These are phyloP conservation scores for Dorcoceras hygrometricum DNA, from an alignment of 257 asterid species.

Conservation along the genomic window DNA sequence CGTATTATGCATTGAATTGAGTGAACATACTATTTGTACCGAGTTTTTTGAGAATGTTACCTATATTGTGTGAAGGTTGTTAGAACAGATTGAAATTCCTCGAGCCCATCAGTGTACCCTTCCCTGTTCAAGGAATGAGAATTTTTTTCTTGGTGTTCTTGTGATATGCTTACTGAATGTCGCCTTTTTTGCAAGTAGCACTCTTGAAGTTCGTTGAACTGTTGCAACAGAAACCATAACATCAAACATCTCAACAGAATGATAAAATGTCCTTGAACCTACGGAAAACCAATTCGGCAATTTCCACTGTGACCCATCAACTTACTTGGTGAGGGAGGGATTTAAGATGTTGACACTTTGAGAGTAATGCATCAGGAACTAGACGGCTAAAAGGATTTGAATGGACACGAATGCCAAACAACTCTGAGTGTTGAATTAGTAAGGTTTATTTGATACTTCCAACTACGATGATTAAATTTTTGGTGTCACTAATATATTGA, in stretches of 20 bases:
- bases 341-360: neutral
- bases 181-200: constrained; percentile 77
- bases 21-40: constrained; percentile 1
- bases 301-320: constrained; percentile 21
- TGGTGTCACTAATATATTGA: neutral
- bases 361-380: neutral
- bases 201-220: constrained; percentile 80
- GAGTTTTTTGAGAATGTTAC: constrained; percentile 17
- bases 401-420: constrained; percentile 1
- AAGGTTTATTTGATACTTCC: neutral
- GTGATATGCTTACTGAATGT: constrained; percentile 44
- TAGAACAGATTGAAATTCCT: constrained; percentile 39
- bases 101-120: constrained; percentile 63
- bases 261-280: constrained; percentile 3
- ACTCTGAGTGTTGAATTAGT: neutral
- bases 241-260: constrained; percentile 8
- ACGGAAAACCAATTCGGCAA: constrained; percentile 4
- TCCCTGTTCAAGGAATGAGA: constrained; percentile 38
- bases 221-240: constrained; percentile 24
- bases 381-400: neutral
- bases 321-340: neutral
- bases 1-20: constrained; percentile 15
- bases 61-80: constrained; percentile 37
- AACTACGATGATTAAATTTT: constrained; percentile 7
- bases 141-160: constrained; percentile 42